Percentiles rank a stretch among this genome's conserved stretches.
Conservation (phyloP, 1,284 basidiomycete species). For the Thelephora terrestris region DNA sequence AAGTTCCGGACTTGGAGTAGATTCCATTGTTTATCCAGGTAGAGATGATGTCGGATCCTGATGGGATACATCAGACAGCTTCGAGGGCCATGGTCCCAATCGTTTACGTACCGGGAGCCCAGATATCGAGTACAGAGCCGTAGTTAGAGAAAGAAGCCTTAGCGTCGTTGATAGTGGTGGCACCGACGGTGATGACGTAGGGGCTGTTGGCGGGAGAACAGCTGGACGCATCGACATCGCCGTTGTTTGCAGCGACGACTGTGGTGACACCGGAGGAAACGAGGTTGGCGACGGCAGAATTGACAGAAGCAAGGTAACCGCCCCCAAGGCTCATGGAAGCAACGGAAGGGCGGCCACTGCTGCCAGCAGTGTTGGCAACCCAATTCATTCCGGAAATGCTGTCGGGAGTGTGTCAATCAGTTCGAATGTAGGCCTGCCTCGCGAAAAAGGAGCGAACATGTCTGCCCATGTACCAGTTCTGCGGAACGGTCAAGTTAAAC, state of each 20-base stretch:
- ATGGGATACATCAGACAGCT: no score
- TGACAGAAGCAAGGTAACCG: background rate
- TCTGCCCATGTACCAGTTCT: background rate
- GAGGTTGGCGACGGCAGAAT: background rate
- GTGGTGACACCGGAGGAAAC: background rate
- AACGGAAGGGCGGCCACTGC: slow-evolving; percentile 34
- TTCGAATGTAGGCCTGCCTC: background rate
- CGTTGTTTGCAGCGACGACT: slow-evolving; percentile 35
- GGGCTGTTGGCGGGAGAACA: slow-evolving; percentile 74
- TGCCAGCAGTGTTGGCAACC: slow-evolving; percentile 30
- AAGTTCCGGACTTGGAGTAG: no score
- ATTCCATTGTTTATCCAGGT: no score
- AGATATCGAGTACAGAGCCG: slow-evolving; percentile 26
- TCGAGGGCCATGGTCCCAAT: no score
- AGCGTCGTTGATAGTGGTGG: slow-evolving; percentile 51
- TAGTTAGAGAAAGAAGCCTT: slow-evolving; percentile 25
- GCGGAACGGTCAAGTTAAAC: background rate
- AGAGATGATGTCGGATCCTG: no score
- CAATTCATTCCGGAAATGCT: slow-evolving; percentile 40
- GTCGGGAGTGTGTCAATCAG: background rate
- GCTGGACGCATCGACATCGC: slow-evolving; percentile 67
- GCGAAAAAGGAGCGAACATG: background rate
- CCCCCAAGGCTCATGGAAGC: background rate
- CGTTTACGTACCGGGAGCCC: slow-evolving; percentile 26
- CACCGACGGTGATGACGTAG: slow-evolving; percentile 80